Percentiles rank a stretch among this genome's conserved stretches.
phyloP scores from a whole-genome alignment of 495 filamentous ascomycete species.

The Penicillium ochrochloron region DNA sequence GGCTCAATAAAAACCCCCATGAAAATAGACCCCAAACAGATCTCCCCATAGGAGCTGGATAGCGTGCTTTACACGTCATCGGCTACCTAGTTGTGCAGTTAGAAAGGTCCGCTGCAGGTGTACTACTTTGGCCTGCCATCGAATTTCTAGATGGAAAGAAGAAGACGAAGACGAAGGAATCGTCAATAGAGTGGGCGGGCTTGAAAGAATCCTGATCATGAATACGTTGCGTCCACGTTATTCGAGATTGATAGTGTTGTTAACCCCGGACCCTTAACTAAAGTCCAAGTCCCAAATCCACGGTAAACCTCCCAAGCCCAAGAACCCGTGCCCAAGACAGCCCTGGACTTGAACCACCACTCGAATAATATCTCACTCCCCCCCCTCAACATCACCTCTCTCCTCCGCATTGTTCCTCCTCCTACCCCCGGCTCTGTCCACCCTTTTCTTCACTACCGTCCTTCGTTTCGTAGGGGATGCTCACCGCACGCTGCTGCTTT shows the following conservation, averaged over 20 bases:
- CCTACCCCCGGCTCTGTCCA: not conserved
- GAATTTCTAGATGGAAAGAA: not conserved
- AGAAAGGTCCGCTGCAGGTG: not conserved
- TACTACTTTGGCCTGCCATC: not conserved
- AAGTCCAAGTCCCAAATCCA: constrained; percentile 8
- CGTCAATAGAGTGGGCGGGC: not conserved
- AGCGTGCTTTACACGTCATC: constrained; percentile 4
- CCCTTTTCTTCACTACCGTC: not conserved
- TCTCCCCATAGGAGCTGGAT: not conserved
- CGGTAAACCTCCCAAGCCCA: constrained; percentile 9
- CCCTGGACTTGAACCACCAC: constrained; percentile 1
- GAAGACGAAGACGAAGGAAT: not conserved
- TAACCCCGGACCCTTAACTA: not conserved
- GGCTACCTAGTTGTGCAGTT: not conserved
- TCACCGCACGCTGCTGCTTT: constrained; percentile 9
- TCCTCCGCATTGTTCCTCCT: constrained; percentile 1
- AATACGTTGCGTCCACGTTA: not conserved
- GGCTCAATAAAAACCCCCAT: not conserved
- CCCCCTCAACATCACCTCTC: not conserved
- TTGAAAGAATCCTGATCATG: not conserved
- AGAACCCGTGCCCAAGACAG: not conserved
- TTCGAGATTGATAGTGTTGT: not conserved
- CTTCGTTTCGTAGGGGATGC: constrained; percentile 19
- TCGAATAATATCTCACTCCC: not conserved
- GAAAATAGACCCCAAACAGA: not conserved